A percentile compares a stretch with the other conserved stretches of the same genome.
Conservation (phyloP, 1,284 basidiomycete species). For the Baeospora myosura region DNA sequence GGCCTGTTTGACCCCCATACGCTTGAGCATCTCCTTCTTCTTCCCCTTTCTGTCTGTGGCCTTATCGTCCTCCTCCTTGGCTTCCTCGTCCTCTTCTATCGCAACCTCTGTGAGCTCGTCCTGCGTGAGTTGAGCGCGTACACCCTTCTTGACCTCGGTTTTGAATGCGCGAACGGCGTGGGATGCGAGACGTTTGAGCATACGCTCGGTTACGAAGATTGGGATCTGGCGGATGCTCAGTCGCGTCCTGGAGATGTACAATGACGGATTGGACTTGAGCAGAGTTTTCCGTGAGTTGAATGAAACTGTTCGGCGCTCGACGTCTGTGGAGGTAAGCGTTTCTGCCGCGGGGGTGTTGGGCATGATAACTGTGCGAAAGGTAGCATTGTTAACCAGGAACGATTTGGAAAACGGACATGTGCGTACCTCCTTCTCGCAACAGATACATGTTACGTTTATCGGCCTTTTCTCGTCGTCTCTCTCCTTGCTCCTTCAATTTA, state of each 20-base stretch:
- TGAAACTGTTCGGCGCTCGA: slow-evolving; percentile 77
- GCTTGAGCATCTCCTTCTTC: slow-evolving; percentile 36
- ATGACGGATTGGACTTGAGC: slow-evolving; percentile 83
- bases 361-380: slow-evolving; percentile 60
- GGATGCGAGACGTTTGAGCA: slow-evolving; percentile 82
- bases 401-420: not conserved
- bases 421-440: slow-evolving; percentile 87
- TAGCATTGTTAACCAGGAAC: not conserved
- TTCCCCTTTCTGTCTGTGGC: slow-evolving; percentile 23
- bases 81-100: slow-evolving; percentile 20
- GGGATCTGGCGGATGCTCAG: slow-evolving; percentile 92
- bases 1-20: slow-evolving; percentile 70
- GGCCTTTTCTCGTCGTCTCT: slow-evolving; percentile 78
- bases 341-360: slow-evolving; percentile 78
- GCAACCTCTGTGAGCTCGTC: slow-evolving; percentile 61
- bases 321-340: slow-evolving; percentile 59
- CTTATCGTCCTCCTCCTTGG: slow-evolving; percentile 16
- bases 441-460: slow-evolving; percentile 97
- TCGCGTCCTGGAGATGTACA: slow-evolving; percentile 92
- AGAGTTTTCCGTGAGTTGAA: slow-evolving; percentile 78
- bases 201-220: slow-evolving; percentile 81
- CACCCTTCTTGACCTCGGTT: slow-evolving; percentile 65
- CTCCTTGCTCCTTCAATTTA: slow-evolving; percentile 81
- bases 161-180: slow-evolving; percentile 80
- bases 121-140: slow-evolving; percentile 53